These are phyloP conservation scores for Claviceps sp. DNA, from an alignment of 2,329 filamentous ascomycete genomes.

Conservation along the genomic window DNA sequence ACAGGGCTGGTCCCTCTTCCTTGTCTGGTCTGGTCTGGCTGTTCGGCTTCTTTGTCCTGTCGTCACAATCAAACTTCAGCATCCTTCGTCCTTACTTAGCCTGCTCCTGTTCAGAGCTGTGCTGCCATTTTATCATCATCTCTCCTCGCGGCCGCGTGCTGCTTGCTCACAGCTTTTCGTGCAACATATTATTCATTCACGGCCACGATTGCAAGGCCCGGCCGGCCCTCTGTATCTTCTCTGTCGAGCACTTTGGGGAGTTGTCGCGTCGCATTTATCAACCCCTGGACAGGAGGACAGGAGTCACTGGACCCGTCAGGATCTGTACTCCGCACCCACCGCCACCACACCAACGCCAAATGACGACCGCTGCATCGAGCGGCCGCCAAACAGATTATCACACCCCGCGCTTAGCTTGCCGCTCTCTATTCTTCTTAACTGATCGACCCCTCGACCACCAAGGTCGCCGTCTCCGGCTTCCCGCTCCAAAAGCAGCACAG, in stretches of 20 bases:
- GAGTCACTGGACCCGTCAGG: not conserved
- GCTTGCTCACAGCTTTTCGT: not conserved
- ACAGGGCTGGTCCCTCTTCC: not conserved
- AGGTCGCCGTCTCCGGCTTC: not conserved
- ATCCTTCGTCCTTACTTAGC: not conserved
- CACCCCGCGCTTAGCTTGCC: conserved; percentile 7
- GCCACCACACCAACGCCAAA: conserved; percentile 2
- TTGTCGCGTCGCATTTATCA: not conserved
- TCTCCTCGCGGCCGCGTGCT: not conserved
- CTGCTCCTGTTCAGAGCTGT: not conserved
- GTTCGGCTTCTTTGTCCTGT: not conserved
- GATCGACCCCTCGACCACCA: not conserved
- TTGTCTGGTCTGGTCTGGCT: not conserved
- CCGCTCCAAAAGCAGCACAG: not conserved
- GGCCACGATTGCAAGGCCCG: not conserved
- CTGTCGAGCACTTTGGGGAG: not conserved
- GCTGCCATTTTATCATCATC: not conserved
- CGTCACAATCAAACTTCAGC: not conserved
- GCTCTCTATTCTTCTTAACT: conserved; percentile 3
- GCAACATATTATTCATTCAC: not conserved
- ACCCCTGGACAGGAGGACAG: conserved; percentile 1
- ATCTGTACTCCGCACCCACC: conserved; percentile 3
- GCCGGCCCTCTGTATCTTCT: not conserved
- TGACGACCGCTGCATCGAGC: conserved; percentile 4
- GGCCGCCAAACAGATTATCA: conserved; percentile 2